Evolutionary conservation across 2,329 filamentous ascomycete species (phyloP), one percentile per base, ranked within the genome.

Genomic region (Claviceps sp.): DNA sequence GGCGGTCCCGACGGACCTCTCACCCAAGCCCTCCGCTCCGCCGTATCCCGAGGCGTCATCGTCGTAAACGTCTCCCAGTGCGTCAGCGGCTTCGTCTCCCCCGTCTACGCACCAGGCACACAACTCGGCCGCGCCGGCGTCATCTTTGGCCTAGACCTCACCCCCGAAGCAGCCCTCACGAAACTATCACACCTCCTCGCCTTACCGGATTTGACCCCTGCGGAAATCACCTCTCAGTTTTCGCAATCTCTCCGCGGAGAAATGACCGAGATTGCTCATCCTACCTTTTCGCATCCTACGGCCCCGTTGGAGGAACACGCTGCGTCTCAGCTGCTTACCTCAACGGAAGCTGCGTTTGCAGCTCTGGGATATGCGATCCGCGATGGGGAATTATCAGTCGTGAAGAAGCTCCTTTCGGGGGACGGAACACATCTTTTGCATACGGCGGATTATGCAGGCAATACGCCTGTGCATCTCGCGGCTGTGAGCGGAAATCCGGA

Each of bases 21-120:
- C 64, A 89, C 85, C 16, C 81, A 81, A 51, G 86, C 91, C 47
- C 81, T 95, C 60, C 77, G 80, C 17, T 79, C 82, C 44, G 89
- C 87, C 22, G 87, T 95, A 42, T 74, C 83, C 62, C 79, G 88
- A 53, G 89, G 88, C 39, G 83, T 93, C 57, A 81, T 93, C 53
- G 83, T 96, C 54, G 87, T 95, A 58, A 95, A 94, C 63, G 83
- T 96, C 54, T 94, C 87, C 49, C 90, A 96, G 70, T 96, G 90
- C 74, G 77, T 83, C 59, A 83, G 78, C 54, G 85, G 85, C 44
- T 85, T 85, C 60, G 85, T 88, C 20, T 86, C 80, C 49, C 84
- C 85, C 3, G 74, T 88, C n/a, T 89, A 88, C 68, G 85, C 85
- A 1, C 80, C 85, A 0, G 85, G 82, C 8, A 86, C 87, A 58